A percentile compares a stretch with the other conserved stretches of the same genome.
These are phyloP conservation scores for Penicillium sclerotigenum DNA, from an alignment of 2,329 filamentous ascomycete species.

Conservation along the genomic window DNA sequence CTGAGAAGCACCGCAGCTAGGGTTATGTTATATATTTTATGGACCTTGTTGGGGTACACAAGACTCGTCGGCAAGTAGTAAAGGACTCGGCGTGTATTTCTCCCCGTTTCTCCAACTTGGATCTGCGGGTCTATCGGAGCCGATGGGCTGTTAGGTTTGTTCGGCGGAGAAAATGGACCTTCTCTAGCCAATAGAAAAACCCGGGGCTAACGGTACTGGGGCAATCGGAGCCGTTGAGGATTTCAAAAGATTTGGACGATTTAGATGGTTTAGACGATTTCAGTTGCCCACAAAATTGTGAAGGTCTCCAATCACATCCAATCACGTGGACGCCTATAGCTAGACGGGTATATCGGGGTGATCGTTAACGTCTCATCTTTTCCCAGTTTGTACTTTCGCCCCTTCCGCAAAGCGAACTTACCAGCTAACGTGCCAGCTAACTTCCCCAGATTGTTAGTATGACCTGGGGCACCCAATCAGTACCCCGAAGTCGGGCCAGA, in stretches of 20 bases:
- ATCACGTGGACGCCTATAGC: background rate
- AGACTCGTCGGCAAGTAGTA: background rate
- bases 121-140: background rate
- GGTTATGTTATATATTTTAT: background rate
- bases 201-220: constrained; percentile 7
- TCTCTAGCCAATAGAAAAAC: background rate
- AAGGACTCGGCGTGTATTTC: background rate
- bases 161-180: background rate
- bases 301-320: background rate
- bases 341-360: constrained; percentile 1
- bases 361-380: background rate
- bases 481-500: background rate
- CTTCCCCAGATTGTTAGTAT: constrained; percentile 7
- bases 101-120: background rate
- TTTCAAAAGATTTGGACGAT: too few relatives aligned
- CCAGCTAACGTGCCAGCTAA: background rate
- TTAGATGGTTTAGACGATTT: background rate
- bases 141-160: background rate
- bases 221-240: background rate
- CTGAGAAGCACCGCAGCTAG: background rate
- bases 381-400: background rate
- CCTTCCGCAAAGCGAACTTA: background rate
- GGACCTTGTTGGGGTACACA: background rate
- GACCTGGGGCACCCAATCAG: background rate
- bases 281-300: background rate